phyloP scores from a whole-genome alignment of 2,329 filamentous ascomycete genomes.

The Fusarium chaquense region DNA sequence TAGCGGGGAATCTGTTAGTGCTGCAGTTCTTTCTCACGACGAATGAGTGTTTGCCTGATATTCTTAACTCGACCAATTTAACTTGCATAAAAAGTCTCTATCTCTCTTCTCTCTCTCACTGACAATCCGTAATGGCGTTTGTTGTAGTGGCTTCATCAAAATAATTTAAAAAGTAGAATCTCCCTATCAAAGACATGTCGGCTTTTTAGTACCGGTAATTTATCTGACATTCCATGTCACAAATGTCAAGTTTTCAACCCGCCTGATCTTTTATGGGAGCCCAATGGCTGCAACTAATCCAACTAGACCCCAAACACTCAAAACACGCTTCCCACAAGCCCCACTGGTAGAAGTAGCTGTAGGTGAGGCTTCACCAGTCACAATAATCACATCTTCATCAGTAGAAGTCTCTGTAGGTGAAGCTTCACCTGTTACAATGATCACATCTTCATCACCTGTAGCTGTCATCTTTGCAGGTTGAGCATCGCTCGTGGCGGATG shows the following conservation, averaged over 20 bases:
- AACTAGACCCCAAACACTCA: background rate
- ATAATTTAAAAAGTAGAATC: too few species aligned
- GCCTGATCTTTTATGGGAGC: background rate
- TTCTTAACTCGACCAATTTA: too few species aligned
- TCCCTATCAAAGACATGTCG: too few species aligned
- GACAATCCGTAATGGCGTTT: too few species aligned
- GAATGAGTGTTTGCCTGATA: too few species aligned
- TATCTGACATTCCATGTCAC: background rate
- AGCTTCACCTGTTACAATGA: background rate
- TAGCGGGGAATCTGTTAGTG: background rate
- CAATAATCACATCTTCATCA: background rate
- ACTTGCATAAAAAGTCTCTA: too few species aligned
- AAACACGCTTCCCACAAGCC: background rate
- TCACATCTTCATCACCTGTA: background rate
- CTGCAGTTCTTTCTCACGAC: background rate
- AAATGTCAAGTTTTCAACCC: rapidly evolving
- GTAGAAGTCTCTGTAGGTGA: background rate
- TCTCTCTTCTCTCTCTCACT: too few species aligned
- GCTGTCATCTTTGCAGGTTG: background rate
- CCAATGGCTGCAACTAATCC: background rate
- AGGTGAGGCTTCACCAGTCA: too few species aligned
- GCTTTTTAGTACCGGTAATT: too few species aligned
- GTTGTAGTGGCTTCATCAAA: too few species aligned
- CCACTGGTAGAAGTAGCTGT: background rate
- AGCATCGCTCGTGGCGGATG: background rate